phyloP scores from a whole-genome alignment of 306 rosid genomes.

The Lathyrus tuberosus region DNA sequence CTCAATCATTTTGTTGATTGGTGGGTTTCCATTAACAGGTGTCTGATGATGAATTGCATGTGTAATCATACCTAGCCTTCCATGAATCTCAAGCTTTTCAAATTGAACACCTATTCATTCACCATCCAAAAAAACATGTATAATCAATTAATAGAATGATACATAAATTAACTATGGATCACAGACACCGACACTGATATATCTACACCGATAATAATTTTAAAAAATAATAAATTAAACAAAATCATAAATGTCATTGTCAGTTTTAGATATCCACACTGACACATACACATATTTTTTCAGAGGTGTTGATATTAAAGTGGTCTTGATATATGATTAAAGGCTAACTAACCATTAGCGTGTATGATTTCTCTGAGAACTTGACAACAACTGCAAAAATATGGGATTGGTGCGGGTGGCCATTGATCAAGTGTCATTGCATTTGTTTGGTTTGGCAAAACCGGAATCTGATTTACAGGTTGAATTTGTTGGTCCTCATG shows the following conservation, averaged over 20 bases:
- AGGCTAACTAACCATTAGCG: constrained; percentile 44
- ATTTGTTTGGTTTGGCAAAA: background rate
- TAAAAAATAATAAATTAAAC: too few species aligned
- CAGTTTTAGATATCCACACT: too few species aligned
- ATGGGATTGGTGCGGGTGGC: constrained; percentile 49
- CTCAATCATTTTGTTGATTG: constrained; percentile 35
- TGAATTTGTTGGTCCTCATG: background rate
- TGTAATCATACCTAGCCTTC: constrained; percentile 57
- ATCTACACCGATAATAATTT: too few species aligned
- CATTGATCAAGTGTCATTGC: background rate
- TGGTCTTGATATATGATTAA: background rate
- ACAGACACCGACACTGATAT: too few species aligned
- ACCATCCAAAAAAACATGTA: background rate
- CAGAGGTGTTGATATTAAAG: too few species aligned
- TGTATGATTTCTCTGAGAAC: constrained; percentile 73
- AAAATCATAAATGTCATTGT: too few species aligned
- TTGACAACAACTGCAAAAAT: constrained; percentile 61
- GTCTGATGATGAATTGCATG: constrained; percentile 58
- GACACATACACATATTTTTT: too few species aligned
- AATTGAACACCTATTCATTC: constrained; percentile 41
- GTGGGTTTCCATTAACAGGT: constrained; percentile 12
- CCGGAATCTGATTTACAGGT: background rate
- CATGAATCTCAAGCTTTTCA: constrained; percentile 73
- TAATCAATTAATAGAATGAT: background rate
- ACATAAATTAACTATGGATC: too few species aligned